Evolutionary conservation across 805 yeast genomes (phyloP).

Genomic region (Metschnikowia gelsemii): DNA sequence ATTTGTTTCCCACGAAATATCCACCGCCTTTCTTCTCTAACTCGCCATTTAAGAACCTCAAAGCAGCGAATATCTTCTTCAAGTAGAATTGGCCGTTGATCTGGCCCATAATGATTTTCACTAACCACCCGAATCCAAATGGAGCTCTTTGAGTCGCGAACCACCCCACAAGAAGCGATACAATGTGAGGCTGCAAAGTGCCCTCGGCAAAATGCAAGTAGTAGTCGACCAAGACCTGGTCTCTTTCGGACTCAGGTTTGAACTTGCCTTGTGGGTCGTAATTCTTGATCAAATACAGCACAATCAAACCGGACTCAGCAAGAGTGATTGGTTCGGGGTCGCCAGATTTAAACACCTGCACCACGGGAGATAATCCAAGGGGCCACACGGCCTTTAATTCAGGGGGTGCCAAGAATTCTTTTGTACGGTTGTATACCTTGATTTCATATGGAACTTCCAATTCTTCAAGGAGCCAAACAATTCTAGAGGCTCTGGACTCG

Average conservation of each 20-base stretch:
- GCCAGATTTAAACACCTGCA: constrained; percentile 17
- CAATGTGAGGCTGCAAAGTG: constrained; percentile 25
- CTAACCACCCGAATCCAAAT: constrained; percentile 25
- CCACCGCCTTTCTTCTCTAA: constrained; percentile 34
- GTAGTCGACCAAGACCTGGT: constrained; percentile 23
- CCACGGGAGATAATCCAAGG: constrained; percentile 37
- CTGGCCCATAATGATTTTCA: constrained; percentile 21
- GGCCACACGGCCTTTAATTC: constrained; percentile 35
- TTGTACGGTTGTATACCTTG: constrained; percentile 29
- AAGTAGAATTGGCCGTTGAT: constrained; percentile 30
- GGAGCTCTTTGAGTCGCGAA: constrained; percentile 32
- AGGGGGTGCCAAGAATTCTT: constrained; percentile 33
- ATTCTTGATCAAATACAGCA: constrained; percentile 48
- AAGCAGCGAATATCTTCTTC: constrained; percentile 25
- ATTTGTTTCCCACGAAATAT: constrained; percentile 37
- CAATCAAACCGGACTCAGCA: constrained; percentile 62
- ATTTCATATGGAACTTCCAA: constrained; percentile 34
- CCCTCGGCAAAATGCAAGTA: constrained; percentile 29
- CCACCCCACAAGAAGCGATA: constrained; percentile 25
- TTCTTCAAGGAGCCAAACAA: constrained; percentile 40
- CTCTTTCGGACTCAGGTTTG: constrained; percentile 39
- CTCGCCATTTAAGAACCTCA: constrained; percentile 30
- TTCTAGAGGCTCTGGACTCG: constrained; percentile 37
- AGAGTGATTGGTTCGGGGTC: constrained; percentile 26
- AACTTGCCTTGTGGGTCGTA: constrained; percentile 47